Evolutionary conservation across 2,329 filamentous ascomycete species (phyloP).

Genomic region (Ceratocystiopsis sp.): DNA sequence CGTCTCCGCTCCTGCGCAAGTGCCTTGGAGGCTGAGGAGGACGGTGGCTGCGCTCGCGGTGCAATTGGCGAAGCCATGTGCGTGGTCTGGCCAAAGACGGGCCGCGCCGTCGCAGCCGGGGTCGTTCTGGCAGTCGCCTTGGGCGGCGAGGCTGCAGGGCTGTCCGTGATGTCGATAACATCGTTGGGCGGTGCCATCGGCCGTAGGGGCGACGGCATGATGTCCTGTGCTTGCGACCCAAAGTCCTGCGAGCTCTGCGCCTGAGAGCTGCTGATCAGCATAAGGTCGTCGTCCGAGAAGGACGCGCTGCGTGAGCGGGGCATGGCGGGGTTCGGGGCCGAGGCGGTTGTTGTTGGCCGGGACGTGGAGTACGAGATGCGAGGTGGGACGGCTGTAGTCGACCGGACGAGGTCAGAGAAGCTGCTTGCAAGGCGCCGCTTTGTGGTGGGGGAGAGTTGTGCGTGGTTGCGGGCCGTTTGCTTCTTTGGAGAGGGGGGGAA

Average conservation of each 20-base stretch:
- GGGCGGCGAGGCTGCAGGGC: slow-evolving; percentile 8
- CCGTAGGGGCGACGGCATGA: slow-evolving; percentile 16
- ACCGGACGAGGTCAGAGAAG: slow-evolving; percentile 12
- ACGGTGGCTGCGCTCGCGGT: slow-evolving; percentile 11
- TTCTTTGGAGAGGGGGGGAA: not conserved
- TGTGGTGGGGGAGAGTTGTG: too few relatives aligned
- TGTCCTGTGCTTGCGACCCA: not conserved
- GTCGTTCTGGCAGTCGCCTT: not conserved
- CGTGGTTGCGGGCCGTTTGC: slow-evolving; percentile 1
- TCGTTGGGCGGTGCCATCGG: slow-evolving; percentile 19
- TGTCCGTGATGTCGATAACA: slow-evolving; percentile 15
- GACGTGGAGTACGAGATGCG: not conserved
- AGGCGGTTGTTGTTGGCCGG: too few relatives aligned
- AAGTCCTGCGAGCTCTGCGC: slow-evolving; percentile 13
- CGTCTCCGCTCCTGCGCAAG: slow-evolving; percentile 26
- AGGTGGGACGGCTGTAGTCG: slow-evolving; percentile 10
- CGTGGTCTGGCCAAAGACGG: slow-evolving; percentile 16
- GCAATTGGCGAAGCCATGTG: slow-evolving; percentile 21
- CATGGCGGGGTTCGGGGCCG: slow-evolving; percentile 7
- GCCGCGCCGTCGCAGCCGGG: slow-evolving; percentile 6
- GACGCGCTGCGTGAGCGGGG: slow-evolving; percentile 15
- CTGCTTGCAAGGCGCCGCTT: slow-evolving; percentile 7
- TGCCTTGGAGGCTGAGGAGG: slow-evolving; percentile 8
- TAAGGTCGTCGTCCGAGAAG: slow-evolving; percentile 21
- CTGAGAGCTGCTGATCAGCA: slow-evolving; percentile 19